These are phyloP conservation scores for Elsinoe australis DNA, from an alignment of 2,329 filamentous ascomycete species.

Conservation along the genomic window DNA sequence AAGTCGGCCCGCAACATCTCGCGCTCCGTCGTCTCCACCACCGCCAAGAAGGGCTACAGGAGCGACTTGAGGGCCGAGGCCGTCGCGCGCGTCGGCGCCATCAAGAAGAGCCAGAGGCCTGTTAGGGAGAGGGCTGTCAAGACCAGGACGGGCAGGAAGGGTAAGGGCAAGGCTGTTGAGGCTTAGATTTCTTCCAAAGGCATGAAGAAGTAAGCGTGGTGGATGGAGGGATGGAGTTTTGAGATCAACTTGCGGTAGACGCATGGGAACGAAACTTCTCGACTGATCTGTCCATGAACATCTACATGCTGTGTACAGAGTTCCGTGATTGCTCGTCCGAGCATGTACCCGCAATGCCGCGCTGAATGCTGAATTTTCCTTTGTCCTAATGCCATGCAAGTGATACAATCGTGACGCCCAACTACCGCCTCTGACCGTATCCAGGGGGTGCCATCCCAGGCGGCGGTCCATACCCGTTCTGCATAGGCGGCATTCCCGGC, in stretches of 20 bases:
- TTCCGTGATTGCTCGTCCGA: background rate
- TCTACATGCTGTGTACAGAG: background rate
- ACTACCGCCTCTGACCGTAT: conserved; percentile 17
- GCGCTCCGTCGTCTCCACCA: conserved; percentile 74
- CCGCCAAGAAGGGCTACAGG: conserved; percentile 78
- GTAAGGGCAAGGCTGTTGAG: too few relatives aligned
- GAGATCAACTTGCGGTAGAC: background rate
- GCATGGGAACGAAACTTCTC: too few relatives aligned
- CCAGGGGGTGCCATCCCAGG: conserved; percentile 18
- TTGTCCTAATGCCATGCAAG: conserved; percentile 9
- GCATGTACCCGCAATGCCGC: conserved; percentile 18
- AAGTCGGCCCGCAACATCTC: conserved; percentile 81
- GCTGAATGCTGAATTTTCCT: conserved; percentile 18
- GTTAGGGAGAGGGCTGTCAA: conserved; percentile 63
- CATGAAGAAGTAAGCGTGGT: background rate
- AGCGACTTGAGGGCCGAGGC: conserved; percentile 51
- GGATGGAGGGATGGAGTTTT: background rate
- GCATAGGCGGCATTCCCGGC: conserved; percentile 38
- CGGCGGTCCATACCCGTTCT: conserved; percentile 20
- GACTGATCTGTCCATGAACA: too few relatives aligned
- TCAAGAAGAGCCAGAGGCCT: conserved; percentile 69
- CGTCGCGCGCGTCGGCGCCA: conserved; percentile 77
- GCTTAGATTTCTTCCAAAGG: background rate
- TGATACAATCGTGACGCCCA: background rate
- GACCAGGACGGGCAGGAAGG: conserved; percentile 69